Percentiles rank a stretch among this genome's conserved stretches.
These are phyloP conservation scores for Paspalum notatum DNA, from an alignment of 176 grass and related monocot species.

Conservation along the genomic window DNA sequence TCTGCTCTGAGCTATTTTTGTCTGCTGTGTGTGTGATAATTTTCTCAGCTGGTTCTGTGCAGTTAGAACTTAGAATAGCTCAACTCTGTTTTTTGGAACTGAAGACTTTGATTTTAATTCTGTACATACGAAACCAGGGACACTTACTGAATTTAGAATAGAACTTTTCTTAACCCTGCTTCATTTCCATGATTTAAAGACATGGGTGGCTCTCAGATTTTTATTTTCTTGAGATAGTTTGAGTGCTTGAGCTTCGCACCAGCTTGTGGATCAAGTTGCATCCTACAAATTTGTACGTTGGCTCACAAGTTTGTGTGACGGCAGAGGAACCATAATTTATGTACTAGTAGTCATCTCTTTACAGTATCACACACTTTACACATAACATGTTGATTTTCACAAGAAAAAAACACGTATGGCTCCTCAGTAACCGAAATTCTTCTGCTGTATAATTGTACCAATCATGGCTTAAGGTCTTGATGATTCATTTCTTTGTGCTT, in stretches of 20 bases:
- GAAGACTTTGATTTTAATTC: not conserved
- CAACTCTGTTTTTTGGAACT: conserved; percentile 4
- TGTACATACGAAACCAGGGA: not conserved
- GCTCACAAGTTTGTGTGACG: not conserved
- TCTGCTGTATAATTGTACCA: not conserved
- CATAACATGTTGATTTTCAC: not conserved
- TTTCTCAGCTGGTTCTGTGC: not conserved
- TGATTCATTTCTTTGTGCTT: conserved; percentile 17
- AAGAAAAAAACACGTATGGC: not conserved
- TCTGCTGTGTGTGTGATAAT: not conserved
- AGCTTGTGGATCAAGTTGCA: not conserved
- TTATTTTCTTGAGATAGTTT: not conserved
- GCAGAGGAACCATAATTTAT: not conserved
- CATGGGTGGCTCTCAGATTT: too few relatives aligned
- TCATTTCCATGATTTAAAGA: too few relatives aligned
- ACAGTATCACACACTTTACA: not conserved
- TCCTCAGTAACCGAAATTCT: too few relatives aligned
- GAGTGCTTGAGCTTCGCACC: not conserved
- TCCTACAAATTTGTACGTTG: too few relatives aligned
- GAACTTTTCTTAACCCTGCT: too few relatives aligned
- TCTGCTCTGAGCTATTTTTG: not conserved
- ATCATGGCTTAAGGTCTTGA: not conserved
- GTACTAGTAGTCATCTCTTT: not conserved
- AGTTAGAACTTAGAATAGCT: not conserved
- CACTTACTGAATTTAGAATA: not conserved